Base-by-base conservation (phyloP, 1,139 yeast genomes). In the Geotrichum macrosporum region DNA sequence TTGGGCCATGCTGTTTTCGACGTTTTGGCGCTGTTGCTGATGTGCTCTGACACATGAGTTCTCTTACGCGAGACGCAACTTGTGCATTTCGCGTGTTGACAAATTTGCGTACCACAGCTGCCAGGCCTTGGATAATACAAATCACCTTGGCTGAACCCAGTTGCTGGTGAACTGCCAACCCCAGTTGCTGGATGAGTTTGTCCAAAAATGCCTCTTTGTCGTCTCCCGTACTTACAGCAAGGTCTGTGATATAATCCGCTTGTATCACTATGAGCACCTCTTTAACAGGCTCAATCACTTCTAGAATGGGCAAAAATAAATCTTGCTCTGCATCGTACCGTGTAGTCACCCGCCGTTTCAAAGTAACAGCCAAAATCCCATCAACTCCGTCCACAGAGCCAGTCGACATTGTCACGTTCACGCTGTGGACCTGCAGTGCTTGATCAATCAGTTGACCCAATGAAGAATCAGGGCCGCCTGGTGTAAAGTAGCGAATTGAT, bases 61-160 rank as follows among this genome's bases (percentile, higher is more conserved):
- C 53, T 19, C 61, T 55, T 9, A 58, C 60, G 20, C 57, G 50
- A 12, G 40, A 41, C 1, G 57, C 47, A 22, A 57, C 48, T 13
- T 47, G 52, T 12, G 54, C 46, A 35, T 57, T 57, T 22, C 42
- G 44, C 4, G 45, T 52, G 10, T 49, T 51, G 12, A 48, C 54
- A 4, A 45, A 36, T 37, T 55, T 54, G 19, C 53, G 51, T 29
- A 54, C 15, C 19, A 46, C 20, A 22, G 37, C 40, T 4, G 52
- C 53, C 12, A 57, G 46, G 10, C 64, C 64, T 44, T 57, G 56
- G 5, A 60, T 47, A 30, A 60, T 35, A 42, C 58, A 60, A 6
- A 57, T 36, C 19, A 57, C 51, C 5, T 39, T 26, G n/a, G n/a
- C n/a, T n/a, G n/a, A n/a, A n/a, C n/a, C n/a, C n/a, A n/a, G n/a